Conservation (phyloP, 257 asterid genomes). For the Ophiorrhiza pumila region DNA sequence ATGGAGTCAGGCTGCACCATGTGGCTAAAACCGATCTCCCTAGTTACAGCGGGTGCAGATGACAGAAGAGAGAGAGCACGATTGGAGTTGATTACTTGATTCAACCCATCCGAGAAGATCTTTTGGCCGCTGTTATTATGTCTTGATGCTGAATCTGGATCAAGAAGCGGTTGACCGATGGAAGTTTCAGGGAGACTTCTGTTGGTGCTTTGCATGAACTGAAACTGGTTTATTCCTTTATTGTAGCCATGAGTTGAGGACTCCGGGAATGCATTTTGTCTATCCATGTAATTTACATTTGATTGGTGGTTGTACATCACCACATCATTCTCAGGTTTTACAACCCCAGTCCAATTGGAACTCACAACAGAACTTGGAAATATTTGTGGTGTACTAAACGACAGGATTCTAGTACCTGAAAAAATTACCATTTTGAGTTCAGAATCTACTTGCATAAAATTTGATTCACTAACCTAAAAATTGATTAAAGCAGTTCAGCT, state of each 20-base stretch:
- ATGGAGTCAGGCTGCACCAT: conserved; percentile 36
- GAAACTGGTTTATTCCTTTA: conserved; percentile 37
- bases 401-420: conserved; percentile 45
- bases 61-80: conserved; percentile 99
- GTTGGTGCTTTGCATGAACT: conserved; percentile 38
- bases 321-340: conserved; percentile 38
- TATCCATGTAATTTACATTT: conserved; percentile 30
- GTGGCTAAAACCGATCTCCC: conserved; percentile 52
- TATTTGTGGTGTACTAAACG: conserved; percentile 49
- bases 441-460: background rate
- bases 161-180: conserved; percentile 33
- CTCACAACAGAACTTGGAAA: conserved; percentile 36
- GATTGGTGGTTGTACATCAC: conserved; percentile 33
- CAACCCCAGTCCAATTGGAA: conserved; percentile 44
- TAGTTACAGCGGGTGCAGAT: conserved; percentile 49
- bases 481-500: background rate
- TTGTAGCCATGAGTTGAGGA: conserved; percentile 31
- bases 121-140: conserved; percentile 27
- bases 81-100: conserved; percentile 45
- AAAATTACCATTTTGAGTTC: background rate
- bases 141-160: conserved; percentile 31
- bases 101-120: conserved; percentile 38
- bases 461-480: background rate
- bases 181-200: conserved; percentile 29
- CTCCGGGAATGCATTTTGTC: conserved; percentile 34